A percentile compares a stretch with the other conserved stretches of the same genome.
Evolutionary conservation across 176 grass and related monocot species (phyloP).

Genomic region (Oryza brachyantha): DNA sequence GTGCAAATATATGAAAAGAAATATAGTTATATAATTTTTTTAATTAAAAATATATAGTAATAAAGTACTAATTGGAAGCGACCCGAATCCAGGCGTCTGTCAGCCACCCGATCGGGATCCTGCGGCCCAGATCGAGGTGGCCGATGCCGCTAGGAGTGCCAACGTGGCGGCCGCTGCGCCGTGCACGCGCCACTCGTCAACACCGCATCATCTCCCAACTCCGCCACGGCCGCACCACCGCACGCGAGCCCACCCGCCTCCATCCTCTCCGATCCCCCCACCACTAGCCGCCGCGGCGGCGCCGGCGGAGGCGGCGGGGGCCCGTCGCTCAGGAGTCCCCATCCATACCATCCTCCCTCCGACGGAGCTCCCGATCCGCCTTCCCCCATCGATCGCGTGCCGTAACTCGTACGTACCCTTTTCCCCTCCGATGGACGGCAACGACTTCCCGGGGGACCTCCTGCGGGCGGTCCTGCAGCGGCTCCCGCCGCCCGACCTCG

Average conservation of each 20-base stretch:
- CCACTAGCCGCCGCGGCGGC: conserved; percentile 45
- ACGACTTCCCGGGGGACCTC: conserved; percentile 56
- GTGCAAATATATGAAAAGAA: too few relatives aligned
- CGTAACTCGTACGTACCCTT: background rate
- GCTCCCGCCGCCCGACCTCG: conserved; percentile 59
- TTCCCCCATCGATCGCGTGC: background rate
- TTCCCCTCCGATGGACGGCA: conserved; percentile 34
- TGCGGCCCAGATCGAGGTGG: too few relatives aligned
- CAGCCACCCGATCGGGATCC: too few relatives aligned
- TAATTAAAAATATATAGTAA: too few relatives aligned
- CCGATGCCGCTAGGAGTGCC: background rate
- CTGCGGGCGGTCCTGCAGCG: conserved; percentile 66
- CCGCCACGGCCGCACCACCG: conserved; percentile 15
- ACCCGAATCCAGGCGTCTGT: too few relatives aligned
- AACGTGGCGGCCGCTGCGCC: background rate
- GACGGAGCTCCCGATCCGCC: too few relatives aligned
- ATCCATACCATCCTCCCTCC: background rate
- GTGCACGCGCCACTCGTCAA: background rate
- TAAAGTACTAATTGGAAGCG: too few relatives aligned
- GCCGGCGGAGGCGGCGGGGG: too few relatives aligned
- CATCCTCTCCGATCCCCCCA: background rate
- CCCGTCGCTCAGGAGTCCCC: background rate
- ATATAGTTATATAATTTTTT: too few relatives aligned
- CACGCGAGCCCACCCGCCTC: background rate
- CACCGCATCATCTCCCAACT: background rate